These are phyloP conservation scores for Annulohypoxylon truncatum DNA, from an alignment of 2,329 filamentous ascomycete species.

Conservation along the genomic window DNA sequence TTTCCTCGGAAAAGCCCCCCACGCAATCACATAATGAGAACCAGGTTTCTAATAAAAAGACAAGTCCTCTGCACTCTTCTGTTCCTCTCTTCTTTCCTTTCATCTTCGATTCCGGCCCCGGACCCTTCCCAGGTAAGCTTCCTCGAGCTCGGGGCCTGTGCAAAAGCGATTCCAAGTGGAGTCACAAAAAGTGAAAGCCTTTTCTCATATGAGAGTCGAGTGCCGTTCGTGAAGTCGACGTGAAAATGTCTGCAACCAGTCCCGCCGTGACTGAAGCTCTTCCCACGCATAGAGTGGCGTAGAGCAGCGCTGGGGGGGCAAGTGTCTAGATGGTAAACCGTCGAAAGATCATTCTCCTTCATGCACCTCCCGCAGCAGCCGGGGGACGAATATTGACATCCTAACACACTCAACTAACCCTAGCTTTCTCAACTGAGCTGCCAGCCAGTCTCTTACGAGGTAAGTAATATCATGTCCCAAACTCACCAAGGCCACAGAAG, in stretches of 20 bases:
- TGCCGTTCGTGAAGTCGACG: neutral
- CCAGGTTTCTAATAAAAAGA: slow-evolving; percentile 16
- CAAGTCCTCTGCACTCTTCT: neutral
- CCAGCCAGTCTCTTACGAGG: neutral
- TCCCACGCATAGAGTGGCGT: neutral
- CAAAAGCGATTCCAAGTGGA: slow-evolving; percentile 11
- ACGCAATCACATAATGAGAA: slow-evolving; percentile 22
- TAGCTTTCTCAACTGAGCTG: neutral
- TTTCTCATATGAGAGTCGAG: neutral
- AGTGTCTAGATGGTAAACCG: neutral
- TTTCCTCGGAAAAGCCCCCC: slow-evolving; percentile 22
- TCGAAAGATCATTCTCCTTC: neutral
- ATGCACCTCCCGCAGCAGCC: neutral
- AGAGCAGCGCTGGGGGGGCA: neutral
- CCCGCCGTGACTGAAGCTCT: neutral
- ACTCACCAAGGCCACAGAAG: neutral
- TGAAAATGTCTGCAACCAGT: neutral
- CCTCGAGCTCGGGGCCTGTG: neutral
- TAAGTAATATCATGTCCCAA: neutral
- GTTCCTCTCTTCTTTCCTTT: neutral
- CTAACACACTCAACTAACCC: neutral
- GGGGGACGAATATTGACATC: neutral
- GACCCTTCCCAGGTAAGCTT: neutral
- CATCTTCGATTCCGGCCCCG: neutral
- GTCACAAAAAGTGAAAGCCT: neutral